Base-by-base conservation (phyloP, 2,329 filamentous ascomycete genomes). In the Taxawa tesnikishii region DNA sequence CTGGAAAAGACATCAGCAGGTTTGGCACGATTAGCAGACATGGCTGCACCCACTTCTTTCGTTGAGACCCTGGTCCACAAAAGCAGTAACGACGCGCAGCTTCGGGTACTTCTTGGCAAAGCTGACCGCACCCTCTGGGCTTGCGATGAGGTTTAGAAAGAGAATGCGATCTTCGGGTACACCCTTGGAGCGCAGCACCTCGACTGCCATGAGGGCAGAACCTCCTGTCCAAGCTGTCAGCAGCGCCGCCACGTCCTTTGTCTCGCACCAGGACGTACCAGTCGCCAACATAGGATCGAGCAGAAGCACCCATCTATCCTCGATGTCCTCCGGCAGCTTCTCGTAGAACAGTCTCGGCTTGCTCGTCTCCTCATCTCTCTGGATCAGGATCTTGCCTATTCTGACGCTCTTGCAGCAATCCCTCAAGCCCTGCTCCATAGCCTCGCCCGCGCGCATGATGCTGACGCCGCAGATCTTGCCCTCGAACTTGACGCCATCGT, bases 201-300 rank as follows among this genome's bases (percentile, higher is more conserved):
- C 83, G 12, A 96, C 87, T 17, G 90, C 90, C 83, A 98, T 93
- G 36, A 85, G 90, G 32, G 90, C 90, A 36, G 87, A 94, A 28
- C 90, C 90, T 45, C 88, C 85, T 90, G 43, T 14, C 7, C 16
- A 13, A 25, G 15, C 15, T 38, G 32, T 29, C 26, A n/a, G 8
- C 19, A 23, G 19, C 19, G n/a, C 19, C n/a, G 8, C 19, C 8
- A 23, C n/a, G 8, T n/a, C 19, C n/a, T 8, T 23, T n/a, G n/a
- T 23, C 19, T 23, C 19, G 19, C n/a, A n/a, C 32, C 15, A 5
- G 14, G 5, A 43, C 67, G 49, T 60, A 87, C 84, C 87, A 45
- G 90, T 98, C 36, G 90, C 90, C 60, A 98, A 87, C 90, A 98
- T 98, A n/a, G 90, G 90, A 54, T 98, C 90, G 28, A 98, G 63